These are phyloP conservation scores for Lathyrus aphaca DNA, from an alignment of 306 rosid species.

Conservation along the genomic window DNA sequence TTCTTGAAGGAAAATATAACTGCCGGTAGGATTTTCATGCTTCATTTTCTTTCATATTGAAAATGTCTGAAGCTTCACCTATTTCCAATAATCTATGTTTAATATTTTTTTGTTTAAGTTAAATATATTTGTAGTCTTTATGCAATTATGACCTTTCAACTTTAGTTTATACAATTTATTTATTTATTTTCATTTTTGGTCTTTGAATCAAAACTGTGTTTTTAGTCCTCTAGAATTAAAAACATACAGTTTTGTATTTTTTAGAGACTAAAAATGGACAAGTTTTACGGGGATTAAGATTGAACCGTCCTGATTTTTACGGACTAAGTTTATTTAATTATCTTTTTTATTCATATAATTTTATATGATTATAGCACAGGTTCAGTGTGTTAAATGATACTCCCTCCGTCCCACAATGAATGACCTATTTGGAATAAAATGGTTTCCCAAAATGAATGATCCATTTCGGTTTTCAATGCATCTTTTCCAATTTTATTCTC, in stretches of 20 bases:
- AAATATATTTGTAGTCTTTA: not conserved
- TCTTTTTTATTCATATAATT: not conserved
- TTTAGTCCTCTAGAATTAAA: not conserved
- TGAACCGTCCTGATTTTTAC: not conserved
- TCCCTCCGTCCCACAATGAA: too few species aligned
- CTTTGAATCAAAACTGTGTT: not conserved
- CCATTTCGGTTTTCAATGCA: too few species aligned
- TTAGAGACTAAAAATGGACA: not conserved
- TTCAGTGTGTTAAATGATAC: too few species aligned
- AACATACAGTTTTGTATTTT: not conserved
- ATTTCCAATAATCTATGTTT: slow-evolving; percentile 8
- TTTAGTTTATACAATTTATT: not conserved
- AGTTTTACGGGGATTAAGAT: not conserved
- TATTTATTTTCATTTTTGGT: not conserved
- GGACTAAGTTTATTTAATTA: not conserved
- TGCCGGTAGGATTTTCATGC: slow-evolving; percentile 60
- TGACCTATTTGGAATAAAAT: too few species aligned
- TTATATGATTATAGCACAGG: not conserved
- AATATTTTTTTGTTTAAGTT: not conserved
- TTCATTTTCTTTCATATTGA: slow-evolving; percentile 14
- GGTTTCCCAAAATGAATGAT: too few species aligned
- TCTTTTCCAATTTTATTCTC: too few species aligned
- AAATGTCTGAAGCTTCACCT: slow-evolving; percentile 22
- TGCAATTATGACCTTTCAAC: not conserved
- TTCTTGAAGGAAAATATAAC: slow-evolving; percentile 71